phyloP scores from a whole-genome alignment of 352 stramenopile genomes.

The Globisporangium sylvaticum region DNA sequence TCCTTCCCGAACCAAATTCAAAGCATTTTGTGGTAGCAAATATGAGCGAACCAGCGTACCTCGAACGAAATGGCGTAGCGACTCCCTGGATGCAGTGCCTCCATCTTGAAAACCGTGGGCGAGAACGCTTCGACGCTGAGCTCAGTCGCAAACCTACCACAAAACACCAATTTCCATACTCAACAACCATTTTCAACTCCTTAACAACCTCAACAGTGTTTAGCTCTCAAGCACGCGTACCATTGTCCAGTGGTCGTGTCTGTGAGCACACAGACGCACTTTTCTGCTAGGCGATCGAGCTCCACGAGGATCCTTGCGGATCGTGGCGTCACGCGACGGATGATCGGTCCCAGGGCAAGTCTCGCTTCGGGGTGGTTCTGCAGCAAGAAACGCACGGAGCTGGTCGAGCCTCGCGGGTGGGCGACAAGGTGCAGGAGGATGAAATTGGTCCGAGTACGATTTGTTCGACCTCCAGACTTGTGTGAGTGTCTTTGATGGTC shows the following conservation, averaged over 20 bases:
- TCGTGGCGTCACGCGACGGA: constrained; percentile 51
- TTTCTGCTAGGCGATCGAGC: constrained; percentile 38
- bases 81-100: constrained; percentile 44
- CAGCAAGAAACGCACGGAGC: constrained; percentile 31
- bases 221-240: constrained; percentile 14
- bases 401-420: constrained; percentile 32
- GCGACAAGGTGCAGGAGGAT: constrained; percentile 40
- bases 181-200: not conserved
- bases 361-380: constrained; percentile 31
- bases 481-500: constrained; percentile 30
- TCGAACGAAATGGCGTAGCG: constrained; percentile 60
- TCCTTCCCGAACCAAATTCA: not conserved
- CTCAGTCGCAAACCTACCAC: constrained; percentile 21
- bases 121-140: constrained; percentile 38
- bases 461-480: constrained; percentile 35
- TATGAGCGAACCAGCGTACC: constrained; percentile 17
- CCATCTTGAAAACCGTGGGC: constrained; percentile 59
- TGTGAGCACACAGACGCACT: constrained; percentile 35
- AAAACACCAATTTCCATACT: not conserved
- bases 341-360: constrained; percentile 54
- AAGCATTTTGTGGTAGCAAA: not conserved
- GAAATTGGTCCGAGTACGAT: constrained; percentile 40
- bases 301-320: constrained; percentile 61
- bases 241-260: constrained; percentile 29
- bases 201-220: not conserved